A percentile compares a stretch with the other conserved stretches of the same genome.
phyloP scores from a whole-genome alignment of 2,329 filamentous ascomycete species.

The Fusarium nematophilum region DNA sequence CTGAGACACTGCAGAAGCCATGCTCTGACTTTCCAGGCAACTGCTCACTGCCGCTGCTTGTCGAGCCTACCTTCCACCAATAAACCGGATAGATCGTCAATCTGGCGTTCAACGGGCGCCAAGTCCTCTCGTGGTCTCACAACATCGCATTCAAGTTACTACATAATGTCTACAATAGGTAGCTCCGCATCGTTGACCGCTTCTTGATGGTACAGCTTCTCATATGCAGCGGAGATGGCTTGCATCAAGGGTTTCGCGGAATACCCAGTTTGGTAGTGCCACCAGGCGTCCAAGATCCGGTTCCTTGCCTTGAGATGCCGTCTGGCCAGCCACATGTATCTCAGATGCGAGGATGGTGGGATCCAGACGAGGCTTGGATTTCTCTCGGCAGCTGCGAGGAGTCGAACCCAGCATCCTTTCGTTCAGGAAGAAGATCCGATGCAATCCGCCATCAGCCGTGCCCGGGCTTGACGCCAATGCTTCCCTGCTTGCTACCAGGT shows the following conservation, averaged over 20 bases:
- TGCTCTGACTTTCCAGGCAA: neutral
- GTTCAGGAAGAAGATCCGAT: neutral
- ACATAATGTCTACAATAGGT: neutral
- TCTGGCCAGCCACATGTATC: conserved; percentile 16
- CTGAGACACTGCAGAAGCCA: neutral
- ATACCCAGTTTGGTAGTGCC: conserved; percentile 21
- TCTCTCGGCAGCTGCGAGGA: too few species aligned
- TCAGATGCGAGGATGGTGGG: neutral
- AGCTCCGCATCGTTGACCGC: conserved; percentile 15
- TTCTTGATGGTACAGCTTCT: conserved; percentile 4
- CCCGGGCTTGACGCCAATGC: too few species aligned
- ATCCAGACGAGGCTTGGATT: neutral
- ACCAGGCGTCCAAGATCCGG: conserved; percentile 4
- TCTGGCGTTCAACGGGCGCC: neutral
- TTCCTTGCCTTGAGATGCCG: conserved; percentile 10
- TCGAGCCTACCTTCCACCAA: conserved; percentile 2
- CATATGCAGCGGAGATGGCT: conserved; percentile 8
- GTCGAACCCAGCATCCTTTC: too few species aligned
- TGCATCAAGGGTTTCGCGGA: conserved; percentile 14
- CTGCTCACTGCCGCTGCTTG: neutral
- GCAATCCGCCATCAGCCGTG: neutral
- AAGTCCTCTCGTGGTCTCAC: neutral
- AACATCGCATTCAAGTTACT: neutral
- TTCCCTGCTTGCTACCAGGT: too few species aligned
- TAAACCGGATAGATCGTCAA: neutral